Conservation (phyloP, 768 basidiomycete genomes). For the Paxillus involutus region DNA sequence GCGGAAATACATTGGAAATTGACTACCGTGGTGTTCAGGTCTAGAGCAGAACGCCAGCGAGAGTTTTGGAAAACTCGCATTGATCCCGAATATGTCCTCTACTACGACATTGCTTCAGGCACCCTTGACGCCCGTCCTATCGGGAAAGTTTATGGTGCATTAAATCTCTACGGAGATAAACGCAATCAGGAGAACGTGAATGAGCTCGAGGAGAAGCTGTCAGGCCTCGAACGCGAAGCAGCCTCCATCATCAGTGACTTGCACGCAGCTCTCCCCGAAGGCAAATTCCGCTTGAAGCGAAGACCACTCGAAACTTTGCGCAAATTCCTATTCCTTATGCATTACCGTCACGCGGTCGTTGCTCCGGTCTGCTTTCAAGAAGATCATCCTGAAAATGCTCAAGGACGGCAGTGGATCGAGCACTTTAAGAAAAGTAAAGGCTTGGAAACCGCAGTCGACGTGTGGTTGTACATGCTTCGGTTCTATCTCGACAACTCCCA, state of each 20-base stretch:
- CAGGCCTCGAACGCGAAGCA: constrained; percentile 28
- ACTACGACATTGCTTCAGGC: constrained; percentile 8
- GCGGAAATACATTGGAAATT: not conserved
- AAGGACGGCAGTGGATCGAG: constrained; percentile 22
- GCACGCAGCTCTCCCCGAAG: not conserved
- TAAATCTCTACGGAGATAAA: constrained; percentile 29
- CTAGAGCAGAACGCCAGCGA: constrained; percentile 5
- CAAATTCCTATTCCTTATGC: constrained; percentile 39
- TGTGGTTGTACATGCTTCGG: constrained; percentile 31
- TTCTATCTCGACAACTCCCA: constrained; percentile 36
- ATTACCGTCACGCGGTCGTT: constrained; percentile 26
- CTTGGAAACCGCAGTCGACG: constrained; percentile 19
- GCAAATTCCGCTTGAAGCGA: constrained; percentile 22
- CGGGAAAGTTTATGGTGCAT: constrained; percentile 7
- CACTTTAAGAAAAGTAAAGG: constrained; percentile 19
- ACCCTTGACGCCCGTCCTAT: constrained; percentile 8
- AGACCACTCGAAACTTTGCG: constrained; percentile 29
- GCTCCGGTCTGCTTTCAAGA: constrained; percentile 29
- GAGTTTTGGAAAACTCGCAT: constrained; percentile 4
- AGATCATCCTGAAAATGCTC: constrained; percentile 20
- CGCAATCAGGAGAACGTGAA: constrained; percentile 20
- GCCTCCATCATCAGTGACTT: constrained; percentile 21
- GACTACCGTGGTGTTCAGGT: not conserved
- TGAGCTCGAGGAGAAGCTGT: constrained; percentile 29
- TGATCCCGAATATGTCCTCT: constrained; percentile 5